These are phyloP conservation scores for Perilla frutescens DNA, from an alignment of 257 asterid species.

Conservation along the genomic window DNA sequence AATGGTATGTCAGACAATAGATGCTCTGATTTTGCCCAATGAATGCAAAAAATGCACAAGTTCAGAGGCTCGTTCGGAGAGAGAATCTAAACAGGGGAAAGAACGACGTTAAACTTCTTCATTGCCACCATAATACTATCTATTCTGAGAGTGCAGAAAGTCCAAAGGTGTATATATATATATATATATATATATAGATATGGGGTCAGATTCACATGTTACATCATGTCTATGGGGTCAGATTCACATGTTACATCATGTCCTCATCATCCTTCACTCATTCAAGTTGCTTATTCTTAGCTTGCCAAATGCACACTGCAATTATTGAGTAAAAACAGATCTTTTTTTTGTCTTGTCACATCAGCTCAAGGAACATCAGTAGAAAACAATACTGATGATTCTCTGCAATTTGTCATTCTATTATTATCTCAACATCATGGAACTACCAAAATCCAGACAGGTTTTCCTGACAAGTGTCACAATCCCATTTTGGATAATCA, in stretches of 20 bases:
- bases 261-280: slow-evolving; percentile 33
- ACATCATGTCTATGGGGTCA: slow-evolving; percentile 45
- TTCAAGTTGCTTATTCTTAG: slow-evolving; percentile 34
- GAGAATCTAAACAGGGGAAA: background rate
- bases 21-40: background rate
- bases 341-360: slow-evolving; percentile 34
- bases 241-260: slow-evolving; percentile 55
- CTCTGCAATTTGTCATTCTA: slow-evolving; percentile 30
- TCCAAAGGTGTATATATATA: slow-evolving; percentile 18
- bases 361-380: slow-evolving; percentile 26
- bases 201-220: slow-evolving; percentile 50
- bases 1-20: slow-evolving; percentile 5
- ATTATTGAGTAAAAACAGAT: slow-evolving; percentile 52
- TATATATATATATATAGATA: background rate
- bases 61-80: background rate
- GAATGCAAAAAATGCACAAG: background rate
- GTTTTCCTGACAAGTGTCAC: slow-evolving; percentile 52
- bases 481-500: slow-evolving; percentile 47
- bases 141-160: slow-evolving; percentile 35
- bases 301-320: slow-evolving; percentile 44
- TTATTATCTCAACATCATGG: slow-evolving; percentile 37
- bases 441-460: slow-evolving; percentile 41
- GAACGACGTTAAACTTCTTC: background rate
- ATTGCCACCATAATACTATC: slow-evolving; percentile 17
- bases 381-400: slow-evolving; percentile 34